Percentiles rank a stretch among this genome's conserved stretches.
Evolutionary conservation across 1,284 basidiomycete species (phyloP).

Genomic region (Moesziomyces sp.): DNA sequence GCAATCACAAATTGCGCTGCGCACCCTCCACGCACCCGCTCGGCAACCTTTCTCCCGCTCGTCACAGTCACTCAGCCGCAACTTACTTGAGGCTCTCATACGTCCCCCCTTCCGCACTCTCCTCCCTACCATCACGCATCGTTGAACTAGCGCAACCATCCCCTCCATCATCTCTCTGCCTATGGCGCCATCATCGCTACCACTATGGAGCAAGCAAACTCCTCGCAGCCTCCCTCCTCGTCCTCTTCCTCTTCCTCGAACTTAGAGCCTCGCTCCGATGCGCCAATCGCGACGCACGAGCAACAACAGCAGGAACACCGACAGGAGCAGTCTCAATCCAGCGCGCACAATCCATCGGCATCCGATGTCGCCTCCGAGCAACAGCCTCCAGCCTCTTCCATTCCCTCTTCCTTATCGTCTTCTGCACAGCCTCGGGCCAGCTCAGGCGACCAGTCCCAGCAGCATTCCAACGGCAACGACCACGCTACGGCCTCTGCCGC

Average conservation of each 20-base stretch:
- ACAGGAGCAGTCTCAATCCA: neutral
- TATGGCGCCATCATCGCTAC: slow-evolving; percentile 9
- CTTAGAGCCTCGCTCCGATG: too few relatives aligned
- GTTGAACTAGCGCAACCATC: neutral
- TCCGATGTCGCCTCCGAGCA: neutral
- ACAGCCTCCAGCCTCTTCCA: neutral
- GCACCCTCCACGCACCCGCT: too few relatives aligned
- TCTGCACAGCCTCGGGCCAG: neutral
- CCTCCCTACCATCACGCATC: neutral
- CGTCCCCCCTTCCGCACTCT: neutral
- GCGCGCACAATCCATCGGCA: neutral
- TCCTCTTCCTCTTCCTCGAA: neutral
- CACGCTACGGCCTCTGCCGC: neutral
- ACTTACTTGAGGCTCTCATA: slow-evolving; percentile 3
- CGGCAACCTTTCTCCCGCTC: too few relatives aligned
- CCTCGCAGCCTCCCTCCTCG: slow-evolving; percentile 1
- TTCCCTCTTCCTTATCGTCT: slow-evolving; percentile 1
- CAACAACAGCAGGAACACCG: neutral
- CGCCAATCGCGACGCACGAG: neutral
- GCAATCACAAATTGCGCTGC: too few relatives aligned
- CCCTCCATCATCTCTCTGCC: neutral
- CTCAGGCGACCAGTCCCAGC: neutral
- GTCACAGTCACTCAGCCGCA: too few relatives aligned
- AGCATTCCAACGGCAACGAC: neutral
- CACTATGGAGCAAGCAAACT: slow-evolving; percentile 24